Base-by-base conservation (phyloP, 2,329 filamentous ascomycete genomes). In the Pseudocercospora fijiensis region DNA sequence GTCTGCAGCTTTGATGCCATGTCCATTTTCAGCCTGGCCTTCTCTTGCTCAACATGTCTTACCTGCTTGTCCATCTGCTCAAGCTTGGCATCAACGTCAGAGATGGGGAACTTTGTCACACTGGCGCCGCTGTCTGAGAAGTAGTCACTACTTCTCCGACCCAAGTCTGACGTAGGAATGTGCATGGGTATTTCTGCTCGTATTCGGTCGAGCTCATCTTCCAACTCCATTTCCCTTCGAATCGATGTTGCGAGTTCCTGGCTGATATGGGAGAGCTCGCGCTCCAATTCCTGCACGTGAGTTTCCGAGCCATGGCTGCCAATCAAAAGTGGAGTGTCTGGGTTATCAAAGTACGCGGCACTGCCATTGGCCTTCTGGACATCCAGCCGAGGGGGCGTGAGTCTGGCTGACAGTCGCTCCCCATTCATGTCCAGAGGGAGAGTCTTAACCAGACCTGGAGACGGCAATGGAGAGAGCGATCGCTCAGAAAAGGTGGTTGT, bases 51-150 rank as follows among this genome's bases (percentile, higher is more conserved):
- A 1, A 90, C 88, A 69, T 88, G 88, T 68, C 95, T 85, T 71
- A 93, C 90, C 52, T 95, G 83, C 76, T 88, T 91, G 65, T 96
- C 91, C 33, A 97, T 81, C 75, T 97, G 91, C 72, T 89, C 86
- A 3, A 83, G 71, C 69, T 83, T 85, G 30, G 78, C 79, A 52
- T 85, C 83, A 13, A 78, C 79, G 64, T 85, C 82, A 53, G 91
- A 89, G 65, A 84, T 80, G 1, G 89, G 88, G 73, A 88, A 89
- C 72, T 92, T 90, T 59, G 91, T 85, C 0, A 92, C 94, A 76
- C 92, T 94, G 63, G 91, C 89, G 30, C 95, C 95, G 5, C 93
- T 96, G 76, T 99, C 95, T 2, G 95, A 99, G 76, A 95, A 99
- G 79, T 99, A 98, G 78, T 99, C 95, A 78, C 95, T 98, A 9